Conservation (phyloP, 2,329 filamentous ascomycete genomes). For the Juglanconis oblonga region DNA sequence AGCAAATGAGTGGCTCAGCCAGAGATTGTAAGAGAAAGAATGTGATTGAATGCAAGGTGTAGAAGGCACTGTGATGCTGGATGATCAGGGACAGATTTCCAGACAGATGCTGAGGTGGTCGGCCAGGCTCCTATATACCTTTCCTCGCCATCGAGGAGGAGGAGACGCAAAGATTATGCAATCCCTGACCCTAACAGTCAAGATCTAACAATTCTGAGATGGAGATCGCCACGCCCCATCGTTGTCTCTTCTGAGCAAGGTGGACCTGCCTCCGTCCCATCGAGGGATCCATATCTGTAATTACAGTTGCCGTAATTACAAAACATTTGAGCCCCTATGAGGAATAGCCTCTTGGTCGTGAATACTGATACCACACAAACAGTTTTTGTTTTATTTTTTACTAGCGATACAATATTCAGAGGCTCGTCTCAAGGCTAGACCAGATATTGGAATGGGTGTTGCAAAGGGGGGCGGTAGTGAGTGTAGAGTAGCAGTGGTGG, state of each 20-base stretch:
- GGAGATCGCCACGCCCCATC: not conserved
- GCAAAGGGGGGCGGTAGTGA: too few relatives aligned
- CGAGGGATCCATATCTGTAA: too few relatives aligned
- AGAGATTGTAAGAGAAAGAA: not conserved
- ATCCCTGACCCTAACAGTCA: not conserved
- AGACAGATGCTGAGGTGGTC: not conserved
- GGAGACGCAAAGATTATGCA: too few relatives aligned
- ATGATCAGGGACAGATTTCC: not conserved
- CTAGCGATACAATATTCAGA: too few relatives aligned
- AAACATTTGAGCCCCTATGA: too few relatives aligned
- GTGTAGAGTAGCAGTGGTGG: too few relatives aligned
- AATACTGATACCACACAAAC: too few relatives aligned
- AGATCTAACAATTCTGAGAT: not conserved
- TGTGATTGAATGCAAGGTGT: not conserved
- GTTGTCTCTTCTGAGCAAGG: not conserved
- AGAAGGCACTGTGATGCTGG: not conserved
- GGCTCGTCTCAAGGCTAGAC: too few relatives aligned
- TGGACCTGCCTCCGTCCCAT: not conserved
- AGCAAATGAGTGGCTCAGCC: conserved; percentile 5
- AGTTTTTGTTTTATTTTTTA: too few relatives aligned
- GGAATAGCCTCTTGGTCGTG: too few relatives aligned
- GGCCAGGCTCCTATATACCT: not conserved
- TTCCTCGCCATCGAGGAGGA: not conserved
- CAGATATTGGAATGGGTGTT: too few relatives aligned
- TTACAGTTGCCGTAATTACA: too few relatives aligned